Conservation (phyloP, 192 early-diverging fungal species). For the Coemansia sp. region DNA sequence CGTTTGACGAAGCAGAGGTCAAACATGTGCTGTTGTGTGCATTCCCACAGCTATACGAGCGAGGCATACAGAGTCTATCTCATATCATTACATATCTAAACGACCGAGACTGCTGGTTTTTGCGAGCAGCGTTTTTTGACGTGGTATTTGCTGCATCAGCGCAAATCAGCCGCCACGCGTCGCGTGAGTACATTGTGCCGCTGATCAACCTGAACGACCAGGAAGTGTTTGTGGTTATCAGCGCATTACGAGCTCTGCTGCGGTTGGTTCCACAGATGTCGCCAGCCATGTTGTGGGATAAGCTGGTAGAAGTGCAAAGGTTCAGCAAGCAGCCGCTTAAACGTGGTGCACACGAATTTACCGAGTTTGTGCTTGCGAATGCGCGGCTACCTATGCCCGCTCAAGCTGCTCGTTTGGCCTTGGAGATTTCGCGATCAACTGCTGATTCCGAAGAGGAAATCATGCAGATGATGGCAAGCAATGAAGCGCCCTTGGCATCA, state of each 20-base stretch:
- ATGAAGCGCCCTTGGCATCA: background rate
- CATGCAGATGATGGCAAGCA: background rate
- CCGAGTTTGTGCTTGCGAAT: constrained; percentile 23
- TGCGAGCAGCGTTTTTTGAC: constrained; percentile 93
- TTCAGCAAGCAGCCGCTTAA: constrained; percentile 20
- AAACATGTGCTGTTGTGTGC: constrained; percentile 76
- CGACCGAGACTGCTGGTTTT: constrained; percentile 85
- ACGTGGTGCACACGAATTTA: constrained; percentile 24
- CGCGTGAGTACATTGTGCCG: constrained; percentile 92
- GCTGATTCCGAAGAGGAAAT: background rate
- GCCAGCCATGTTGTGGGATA: constrained; percentile 48
- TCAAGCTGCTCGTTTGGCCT: constrained; percentile 20
- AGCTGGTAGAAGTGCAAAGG: constrained; percentile 40
- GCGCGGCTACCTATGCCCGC: constrained; percentile 30
- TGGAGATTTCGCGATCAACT: constrained; percentile 20
- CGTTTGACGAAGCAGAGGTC: constrained; percentile 79
- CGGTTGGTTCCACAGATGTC: constrained; percentile 60
- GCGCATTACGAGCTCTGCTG: constrained; percentile 78
- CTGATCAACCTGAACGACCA: constrained; percentile 87
- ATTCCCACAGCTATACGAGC: constrained; percentile 47
- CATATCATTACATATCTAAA: constrained; percentile 98
- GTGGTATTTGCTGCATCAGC: constrained; percentile 86
- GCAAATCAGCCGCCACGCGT: constrained; percentile 78
- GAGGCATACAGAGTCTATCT: constrained; percentile 57
- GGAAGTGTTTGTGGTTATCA: constrained; percentile 90